These are phyloP conservation scores for Alternaria burnsii DNA, from an alignment of 2,329 filamentous ascomycete genomes.

Conservation along the genomic window DNA sequence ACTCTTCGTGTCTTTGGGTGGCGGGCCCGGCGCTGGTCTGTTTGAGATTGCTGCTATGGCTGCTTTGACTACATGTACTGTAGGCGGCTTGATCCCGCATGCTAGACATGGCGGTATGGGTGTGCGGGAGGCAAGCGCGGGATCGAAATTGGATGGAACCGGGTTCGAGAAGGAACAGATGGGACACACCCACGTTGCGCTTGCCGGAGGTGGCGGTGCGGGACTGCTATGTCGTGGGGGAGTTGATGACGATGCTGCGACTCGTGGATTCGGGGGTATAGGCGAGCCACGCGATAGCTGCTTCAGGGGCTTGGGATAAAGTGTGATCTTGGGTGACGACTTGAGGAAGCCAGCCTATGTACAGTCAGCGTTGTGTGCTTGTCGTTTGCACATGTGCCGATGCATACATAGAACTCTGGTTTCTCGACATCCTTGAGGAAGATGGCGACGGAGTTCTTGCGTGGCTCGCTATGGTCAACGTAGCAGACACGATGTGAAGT, in stretches of 20 bases:
- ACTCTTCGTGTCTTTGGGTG: constrained; percentile 52
- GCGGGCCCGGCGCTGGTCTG: constrained; percentile 51
- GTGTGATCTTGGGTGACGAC: constrained; percentile 90
- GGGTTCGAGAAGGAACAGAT: constrained; percentile 97
- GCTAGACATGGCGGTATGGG: constrained; percentile 86
- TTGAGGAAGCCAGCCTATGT: constrained; percentile 86
- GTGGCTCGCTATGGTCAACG: constrained; percentile 85
- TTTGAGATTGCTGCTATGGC: constrained; percentile 78
- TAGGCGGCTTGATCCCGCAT: constrained; percentile 90
- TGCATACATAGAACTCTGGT: constrained; percentile 70
- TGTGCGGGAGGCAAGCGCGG: constrained; percentile 78
- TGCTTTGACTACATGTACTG: constrained; percentile 85
- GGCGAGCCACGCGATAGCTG: constrained; percentile 64
- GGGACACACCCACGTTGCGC: constrained; percentile 91
- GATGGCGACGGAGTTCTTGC: constrained; percentile 83
- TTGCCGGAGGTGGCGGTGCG: constrained; percentile 60
- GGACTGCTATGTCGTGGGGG: constrained; percentile 48
- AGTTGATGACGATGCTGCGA: constrained; percentile 38
- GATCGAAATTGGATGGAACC: constrained; percentile 92
- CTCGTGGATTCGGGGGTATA: constrained; percentile 52
- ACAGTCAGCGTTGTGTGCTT: constrained; percentile 19
- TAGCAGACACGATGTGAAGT: constrained; percentile 97
- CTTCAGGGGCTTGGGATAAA: constrained; percentile 82
- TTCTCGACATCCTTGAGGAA: constrained; percentile 91
- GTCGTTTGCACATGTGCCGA: background rate